Conservation (phyloP, 106 monocot genomes). For the Narthecium ossifragum region DNA sequence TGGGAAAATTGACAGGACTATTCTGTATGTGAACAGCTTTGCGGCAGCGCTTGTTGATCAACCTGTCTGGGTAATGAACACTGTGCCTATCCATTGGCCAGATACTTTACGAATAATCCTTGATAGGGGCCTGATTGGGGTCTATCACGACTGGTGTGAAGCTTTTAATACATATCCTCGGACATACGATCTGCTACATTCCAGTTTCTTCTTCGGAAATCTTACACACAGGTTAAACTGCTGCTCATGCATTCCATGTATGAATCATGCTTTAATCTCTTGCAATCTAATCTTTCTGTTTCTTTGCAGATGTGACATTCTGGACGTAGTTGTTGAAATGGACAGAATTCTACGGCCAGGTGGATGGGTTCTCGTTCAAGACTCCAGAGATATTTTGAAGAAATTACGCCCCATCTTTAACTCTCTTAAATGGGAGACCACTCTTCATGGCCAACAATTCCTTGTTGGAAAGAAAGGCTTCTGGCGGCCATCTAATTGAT, state of each 20-base stretch:
- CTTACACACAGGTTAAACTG: slow-evolving; percentile 49
- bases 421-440: slow-evolving; percentile 57
- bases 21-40: slow-evolving; percentile 44
- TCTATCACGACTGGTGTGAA: slow-evolving; percentile 98
- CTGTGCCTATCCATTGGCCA: slow-evolving; percentile 42
- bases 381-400: slow-evolving; percentile 36
- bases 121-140: slow-evolving; percentile 71
- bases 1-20: no score
- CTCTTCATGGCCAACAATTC: slow-evolving; percentile 36
- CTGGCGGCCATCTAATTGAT: slow-evolving; percentile 41
- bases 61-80: slow-evolving; percentile 88
- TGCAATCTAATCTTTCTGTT: no score
- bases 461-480: slow-evolving; percentile 65
- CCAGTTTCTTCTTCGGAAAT: slow-evolving; percentile 54
- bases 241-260: no score
- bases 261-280: no score
- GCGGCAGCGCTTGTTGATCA: slow-evolving; percentile 60
- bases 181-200: slow-evolving; percentile 79
- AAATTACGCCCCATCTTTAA: slow-evolving; percentile 45
- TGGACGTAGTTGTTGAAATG: slow-evolving; percentile 60
- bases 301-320: slow-evolving; percentile 53
- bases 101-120: slow-evolving; percentile 66
- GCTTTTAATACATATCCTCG: slow-evolving; percentile 92
- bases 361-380: slow-evolving; percentile 80
- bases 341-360: slow-evolving; percentile 84